phyloP scores from a whole-genome alignment of 352 stramenopile species.

The Phytophthora idaei region DNA sequence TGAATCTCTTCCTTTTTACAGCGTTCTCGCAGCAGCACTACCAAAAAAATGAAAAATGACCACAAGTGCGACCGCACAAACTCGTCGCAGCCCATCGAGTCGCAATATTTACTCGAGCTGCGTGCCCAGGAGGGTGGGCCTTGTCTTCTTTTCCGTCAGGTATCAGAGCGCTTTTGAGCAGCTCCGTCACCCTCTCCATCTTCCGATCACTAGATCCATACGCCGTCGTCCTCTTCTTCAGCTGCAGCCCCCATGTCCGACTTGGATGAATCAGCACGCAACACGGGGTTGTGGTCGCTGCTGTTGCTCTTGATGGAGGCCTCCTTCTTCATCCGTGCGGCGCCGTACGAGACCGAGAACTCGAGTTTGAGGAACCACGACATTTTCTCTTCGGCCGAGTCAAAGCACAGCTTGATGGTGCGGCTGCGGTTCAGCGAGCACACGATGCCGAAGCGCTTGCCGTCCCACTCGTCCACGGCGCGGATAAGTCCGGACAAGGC shows the following conservation, averaged over 20 bases:
- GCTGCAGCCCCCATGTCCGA: constrained; percentile 30
- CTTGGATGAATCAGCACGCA: constrained; percentile 49
- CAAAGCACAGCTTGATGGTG: constrained; percentile 81
- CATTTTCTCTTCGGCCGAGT: constrained; percentile 84
- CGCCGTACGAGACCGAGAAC: constrained; percentile 72
- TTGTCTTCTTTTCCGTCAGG: constrained; percentile 14
- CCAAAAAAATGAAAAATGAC: constrained; percentile 38
- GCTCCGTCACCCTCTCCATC: constrained; percentile 10
- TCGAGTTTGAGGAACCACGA: constrained; percentile 83
- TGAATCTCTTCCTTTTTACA: constrained; percentile 41
- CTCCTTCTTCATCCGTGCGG: constrained; percentile 75
- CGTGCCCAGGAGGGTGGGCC: constrained; percentile 21
- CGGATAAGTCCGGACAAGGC: constrained; percentile 70
- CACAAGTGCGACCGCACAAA: constrained; percentile 18
- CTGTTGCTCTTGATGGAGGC: constrained; percentile 50
- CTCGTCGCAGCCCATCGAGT: constrained; percentile 21
- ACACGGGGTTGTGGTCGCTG: constrained; percentile 43
- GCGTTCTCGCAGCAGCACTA: constrained; percentile 36
- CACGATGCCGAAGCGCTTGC: constrained; percentile 74
- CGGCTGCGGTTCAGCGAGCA: constrained; percentile 70
- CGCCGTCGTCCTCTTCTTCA: constrained; percentile 58
- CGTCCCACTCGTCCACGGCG: constrained; percentile 74
- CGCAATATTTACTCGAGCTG: constrained; percentile 43
- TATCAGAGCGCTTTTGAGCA: constrained; percentile 21
- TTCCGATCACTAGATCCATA: constrained; percentile 63